These are phyloP conservation scores for Takashimella tepidaria DNA, from an alignment of 1,284 basidiomycete genomes.

Conservation along the genomic window DNA sequence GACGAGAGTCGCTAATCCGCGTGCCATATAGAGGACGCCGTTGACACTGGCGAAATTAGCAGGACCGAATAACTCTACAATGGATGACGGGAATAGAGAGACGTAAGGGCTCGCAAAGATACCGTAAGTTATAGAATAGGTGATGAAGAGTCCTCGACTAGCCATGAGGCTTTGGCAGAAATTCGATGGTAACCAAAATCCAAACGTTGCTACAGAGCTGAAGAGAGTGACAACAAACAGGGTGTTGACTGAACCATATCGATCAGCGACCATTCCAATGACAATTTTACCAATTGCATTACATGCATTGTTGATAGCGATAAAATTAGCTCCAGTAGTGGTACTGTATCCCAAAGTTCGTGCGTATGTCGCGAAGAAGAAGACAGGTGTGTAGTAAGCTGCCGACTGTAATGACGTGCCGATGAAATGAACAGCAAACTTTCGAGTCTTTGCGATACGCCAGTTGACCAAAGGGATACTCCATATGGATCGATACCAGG, in stretches of 20 bases:
- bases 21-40: slow-evolving; percentile 28
- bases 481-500: slow-evolving; percentile 6
- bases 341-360: slow-evolving; percentile 20
- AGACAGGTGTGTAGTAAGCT: slow-evolving; percentile 34
- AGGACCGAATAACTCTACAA: slow-evolving; percentile 35
- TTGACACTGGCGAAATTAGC: slow-evolving; percentile 31
- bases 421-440: slow-evolving; percentile 23
- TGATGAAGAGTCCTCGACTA: slow-evolving; percentile 26
- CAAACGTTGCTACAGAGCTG: slow-evolving; percentile 28
- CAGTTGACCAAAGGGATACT: slow-evolving; percentile 27
- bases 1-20: slow-evolving; percentile 26
- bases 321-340: slow-evolving; percentile 24
- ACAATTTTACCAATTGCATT: slow-evolving; percentile 41
- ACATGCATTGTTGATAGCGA: slow-evolving; percentile 30
- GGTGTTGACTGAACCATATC: slow-evolving; percentile 40
- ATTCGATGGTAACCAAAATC: slow-evolving; percentile 30
- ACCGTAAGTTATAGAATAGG: slow-evolving; percentile 29
- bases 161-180: slow-evolving; percentile 1
- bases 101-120: slow-evolving; percentile 26
- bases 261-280: slow-evolving; percentile 39
- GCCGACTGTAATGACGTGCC: slow-evolving; percentile 19
- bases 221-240: slow-evolving; percentile 33
- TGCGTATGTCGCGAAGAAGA: slow-evolving; percentile 35
- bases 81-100: slow-evolving; percentile 29
- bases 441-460: slow-evolving; percentile 19